Base-by-base conservation (phyloP, 2,329 filamentous ascomycete genomes). In the Phoma herbarum region DNA sequence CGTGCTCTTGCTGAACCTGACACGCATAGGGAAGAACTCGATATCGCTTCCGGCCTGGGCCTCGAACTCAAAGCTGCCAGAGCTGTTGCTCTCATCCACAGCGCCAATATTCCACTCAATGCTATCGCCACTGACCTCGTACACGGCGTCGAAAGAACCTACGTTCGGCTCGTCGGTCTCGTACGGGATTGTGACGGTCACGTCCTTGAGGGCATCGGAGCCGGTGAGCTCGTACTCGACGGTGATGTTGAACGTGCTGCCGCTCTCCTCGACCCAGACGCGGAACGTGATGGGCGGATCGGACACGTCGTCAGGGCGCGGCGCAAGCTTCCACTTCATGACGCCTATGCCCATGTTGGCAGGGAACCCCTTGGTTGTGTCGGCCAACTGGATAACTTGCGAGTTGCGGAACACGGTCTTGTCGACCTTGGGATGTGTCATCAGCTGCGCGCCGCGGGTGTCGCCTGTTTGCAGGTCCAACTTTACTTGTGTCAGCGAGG, bases 11-110 rank as follows among this genome's bases (percentile, higher is more conserved):
- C 87, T 89, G 80, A 99, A 99, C 53, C 88, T 86, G 60, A 98
- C 88, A 52, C 86, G 90, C 93, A 99, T 98, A 1, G 95, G 95
- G 88, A 99, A 99, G 82, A 98, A 98, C 70, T 97, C 93, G 56
- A 92, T 89, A 75, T 98, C 95, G 66, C 93, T 91, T 54, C 88
- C 86, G 11, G 91, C 91, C 76, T 91, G 88, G 1, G 93, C 92
- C 79, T 98, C 95, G 67, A 99, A 98, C 77, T 99, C 95, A 72
- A 99, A 98, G 45, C 91, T 90, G 18, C 95, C 95, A 39, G 84
- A 93, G 18, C 88, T 81, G 75, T 95, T 97, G 57, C 89, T 89
- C 49, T 92, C 89, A 71, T 93, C 90, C 39, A 98, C 88, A 4
- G 87, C 86, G 61, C 95, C 94, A 69, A 99, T 91, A 41, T 89